A percentile compares a stretch with the other conserved stretches of the same genome.
Evolutionary conservation across 2,329 filamentous ascomycete genomes (phyloP).

Genomic region (Phoma herbarum): DNA sequence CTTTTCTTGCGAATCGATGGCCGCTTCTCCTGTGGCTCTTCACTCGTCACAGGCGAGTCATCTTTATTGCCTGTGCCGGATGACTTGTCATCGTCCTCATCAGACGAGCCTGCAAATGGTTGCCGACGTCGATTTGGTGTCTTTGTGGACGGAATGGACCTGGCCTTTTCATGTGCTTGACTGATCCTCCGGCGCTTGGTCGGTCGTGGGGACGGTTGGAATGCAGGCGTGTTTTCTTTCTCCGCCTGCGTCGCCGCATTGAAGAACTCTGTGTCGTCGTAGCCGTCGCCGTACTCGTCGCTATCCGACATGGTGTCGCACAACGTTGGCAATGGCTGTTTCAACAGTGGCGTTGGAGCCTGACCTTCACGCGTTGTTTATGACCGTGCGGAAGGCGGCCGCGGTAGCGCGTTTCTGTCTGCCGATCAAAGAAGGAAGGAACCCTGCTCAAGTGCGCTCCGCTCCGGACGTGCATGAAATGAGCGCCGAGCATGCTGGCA

Average conservation of each 20-base stretch:
- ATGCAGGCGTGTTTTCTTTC: constrained; percentile 41
- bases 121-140: constrained; percentile 27
- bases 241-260: constrained; percentile 65
- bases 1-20: constrained; percentile 28
- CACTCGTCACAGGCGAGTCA: constrained; percentile 22
- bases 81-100: constrained; percentile 34
- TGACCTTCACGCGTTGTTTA: constrained; percentile 35
- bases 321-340: constrained; percentile 23
- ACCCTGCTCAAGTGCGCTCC: constrained; percentile 28
- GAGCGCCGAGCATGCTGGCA: constrained; percentile 6
- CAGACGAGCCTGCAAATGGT: constrained; percentile 37
- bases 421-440: constrained; percentile 26
- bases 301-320: constrained; percentile 37
- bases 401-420: constrained; percentile 33
- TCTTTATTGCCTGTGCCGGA: constrained; percentile 21
- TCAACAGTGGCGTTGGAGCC: constrained; percentile 28
- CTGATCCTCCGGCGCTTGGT: constrained; percentile 49
- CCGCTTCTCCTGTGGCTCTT: constrained; percentile 12
- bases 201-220: constrained; percentile 46
- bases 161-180: constrained; percentile 35
- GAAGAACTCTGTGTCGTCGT: constrained; percentile 73
- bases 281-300: constrained; percentile 70
- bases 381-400: constrained; percentile 6
- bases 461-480: constrained; percentile 18
- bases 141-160: constrained; percentile 34